Evolutionary conservation across 2,329 filamentous ascomycete species (phyloP), one percentile per base, ranked within the genome.

Genomic region (Lojkania enalia): DNA sequence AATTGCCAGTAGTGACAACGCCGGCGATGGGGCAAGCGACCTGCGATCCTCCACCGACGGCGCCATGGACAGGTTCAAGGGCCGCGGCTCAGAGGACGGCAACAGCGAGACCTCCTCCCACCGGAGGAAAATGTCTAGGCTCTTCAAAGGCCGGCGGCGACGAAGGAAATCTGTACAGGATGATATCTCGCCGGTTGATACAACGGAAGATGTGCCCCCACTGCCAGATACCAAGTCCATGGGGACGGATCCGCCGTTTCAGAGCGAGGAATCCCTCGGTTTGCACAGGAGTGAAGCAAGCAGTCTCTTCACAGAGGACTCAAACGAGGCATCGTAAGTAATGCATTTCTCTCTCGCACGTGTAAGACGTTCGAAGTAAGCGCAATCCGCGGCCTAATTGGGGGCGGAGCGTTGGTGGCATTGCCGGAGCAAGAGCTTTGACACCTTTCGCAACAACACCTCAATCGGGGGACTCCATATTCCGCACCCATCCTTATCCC

Each of bases 301-400:
- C 69, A 77, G 74, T 57, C 70, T 78, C 36, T 58, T 75, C 43
- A 77, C 75, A 13, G 74, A 78, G 48, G 76, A 79, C 51, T 76
- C 74, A 21, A 79, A 81, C 35, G 53, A 57, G 43, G 75, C 76
- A 51, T 48, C 63, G 76, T 79, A 69, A 76, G 76, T 76, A 52
- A 51, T 51, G 42, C 49, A 48, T 51, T 44, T 36, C 47, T 40
- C 33, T 52, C 46, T 50, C n/a, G 20, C 36, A 25, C 35, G 19
- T 21, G 39, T 45, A 41, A 41, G 23, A 27, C 23, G 23, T n/a
- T n/a, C n/a, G n/a, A n/a, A 27, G 25, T 9, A n/a, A 27, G 25
- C 7, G 25, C 7, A n/a, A 27, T 7, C 7, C 7, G 25, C 7
- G 9, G 30, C 30, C 30, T 7, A 7, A 16, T 49, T 48, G 49